These are phyloP conservation scores for Solanum hybrid DNA, from an alignment of 305 asterid species.

Conservation along the genomic window DNA sequence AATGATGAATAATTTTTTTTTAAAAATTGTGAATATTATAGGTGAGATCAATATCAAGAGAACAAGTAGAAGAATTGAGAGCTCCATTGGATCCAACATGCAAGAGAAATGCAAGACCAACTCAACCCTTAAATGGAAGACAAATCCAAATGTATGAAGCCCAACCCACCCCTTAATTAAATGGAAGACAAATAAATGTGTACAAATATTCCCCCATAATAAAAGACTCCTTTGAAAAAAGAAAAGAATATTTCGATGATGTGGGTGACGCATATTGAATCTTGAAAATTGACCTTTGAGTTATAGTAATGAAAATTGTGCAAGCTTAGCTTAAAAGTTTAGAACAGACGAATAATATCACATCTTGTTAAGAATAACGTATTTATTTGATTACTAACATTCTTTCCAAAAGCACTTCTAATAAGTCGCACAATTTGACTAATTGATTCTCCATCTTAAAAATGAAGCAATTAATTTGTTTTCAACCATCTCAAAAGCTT, in stretches of 20 bases:
- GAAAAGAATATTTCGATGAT: not conserved
- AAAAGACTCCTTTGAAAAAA: not conserved
- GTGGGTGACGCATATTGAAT: not conserved
- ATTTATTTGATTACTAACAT: not conserved
- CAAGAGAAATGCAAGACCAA: conserved; percentile 64
- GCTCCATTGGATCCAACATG: conserved; percentile 44
- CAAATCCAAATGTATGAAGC: conserved; percentile 40
- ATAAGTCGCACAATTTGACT: not conserved
- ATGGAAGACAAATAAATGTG: conserved; percentile 31
- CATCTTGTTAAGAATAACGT: not conserved
- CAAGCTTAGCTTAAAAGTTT: rapidly evolving
- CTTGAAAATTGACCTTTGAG: not conserved
- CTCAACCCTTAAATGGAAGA: conserved; percentile 57
- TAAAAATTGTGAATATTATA: not conserved
- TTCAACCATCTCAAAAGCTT: not conserved
- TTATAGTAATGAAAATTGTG: not conserved
- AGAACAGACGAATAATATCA: not conserved
- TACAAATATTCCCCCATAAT: not conserved
- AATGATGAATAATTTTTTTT: not conserved
- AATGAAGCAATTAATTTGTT: not conserved
- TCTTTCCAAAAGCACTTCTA: not conserved
- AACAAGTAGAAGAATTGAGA: conserved; percentile 45
- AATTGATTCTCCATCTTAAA: not conserved
- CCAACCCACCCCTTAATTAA: not conserved
- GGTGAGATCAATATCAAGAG: conserved; percentile 49